Evolutionary conservation across 2,329 filamentous ascomycete species (phyloP), one percentile per base, ranked within the genome.

Genomic region (Whalleya microplaca): DNA sequence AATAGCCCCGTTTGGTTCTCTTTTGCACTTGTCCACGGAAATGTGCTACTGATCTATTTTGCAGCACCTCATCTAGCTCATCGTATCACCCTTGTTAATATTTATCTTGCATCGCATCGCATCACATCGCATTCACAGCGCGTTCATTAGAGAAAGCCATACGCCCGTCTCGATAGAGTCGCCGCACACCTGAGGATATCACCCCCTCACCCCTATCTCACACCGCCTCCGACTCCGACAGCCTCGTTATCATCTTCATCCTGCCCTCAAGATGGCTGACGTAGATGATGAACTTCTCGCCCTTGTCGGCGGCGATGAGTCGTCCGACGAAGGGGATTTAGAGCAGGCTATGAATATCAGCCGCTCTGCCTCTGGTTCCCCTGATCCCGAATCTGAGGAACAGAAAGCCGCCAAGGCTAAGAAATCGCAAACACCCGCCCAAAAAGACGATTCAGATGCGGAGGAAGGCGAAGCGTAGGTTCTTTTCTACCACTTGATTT

Each of bases 241-340:
- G 20, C 51, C 23, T 2, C 37, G 41, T n/a, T n/a, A n/a, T n/a
- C n/a, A n/a, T n/a, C n/a, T n/a, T n/a, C n/a, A n/a, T n/a, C 43
- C 9, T 27, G 19, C 16, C 32, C 40, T 55, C 59, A 82, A 63
- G 69, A 96, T 96, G 92, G 89, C 91, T 54, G 91, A 94, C 71
- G 84, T 97, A 65, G 94, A 98, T 72, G 92, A 94, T 68, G 94
- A 97, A 78, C 87, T 98, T 64, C 88, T 98, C 63, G 93, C 91
- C 70, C 87, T 98, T 64, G 95, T 93, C 52, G 95, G 92, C 68
- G 92, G 91, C 65, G 89, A 85, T 59, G 81, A 81, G 58, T 82
- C 79, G 51, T 84, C 85, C 56, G 84, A 84, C 66, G 84, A 85
- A 16, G 32, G 32, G 74, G 82, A 78, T 53, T 72, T 75, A 53